phyloP scores from a whole-genome alignment of 306 rosid genomes.

The Inga oerstediana region DNA sequence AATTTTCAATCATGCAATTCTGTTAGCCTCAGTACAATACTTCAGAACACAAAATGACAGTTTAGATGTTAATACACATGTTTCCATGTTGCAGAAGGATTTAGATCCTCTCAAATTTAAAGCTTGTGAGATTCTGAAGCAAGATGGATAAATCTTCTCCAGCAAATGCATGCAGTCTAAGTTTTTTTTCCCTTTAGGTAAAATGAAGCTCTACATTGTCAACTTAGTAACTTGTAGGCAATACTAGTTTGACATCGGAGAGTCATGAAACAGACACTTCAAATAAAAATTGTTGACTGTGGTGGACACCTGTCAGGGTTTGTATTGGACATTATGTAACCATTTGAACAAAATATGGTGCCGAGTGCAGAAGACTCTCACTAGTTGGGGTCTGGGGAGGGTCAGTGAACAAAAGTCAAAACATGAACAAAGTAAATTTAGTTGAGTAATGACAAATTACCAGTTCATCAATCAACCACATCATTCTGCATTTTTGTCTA shows the following conservation, averaged over 20 bases:
- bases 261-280: background rate
- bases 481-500: conserved; percentile 90
- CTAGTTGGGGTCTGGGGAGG: too few relatives aligned
- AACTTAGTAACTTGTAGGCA: background rate
- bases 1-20: conserved; percentile 23
- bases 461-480: conserved; percentile 97
- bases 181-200: background rate
- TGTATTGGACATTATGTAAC: background rate
- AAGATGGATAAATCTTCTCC: background rate
- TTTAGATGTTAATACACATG: background rate
- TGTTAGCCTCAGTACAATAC: background rate
- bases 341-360: background rate
- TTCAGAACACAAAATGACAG: background rate
- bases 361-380: too few relatives aligned
- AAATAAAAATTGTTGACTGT: background rate
- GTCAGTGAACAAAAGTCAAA: background rate
- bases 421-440: background rate
- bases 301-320: background rate
- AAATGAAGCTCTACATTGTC: background rate
- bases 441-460: conserved; percentile 41
- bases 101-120: background rate
- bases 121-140: background rate
- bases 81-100: background rate
- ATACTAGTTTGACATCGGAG: background rate
- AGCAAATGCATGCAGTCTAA: background rate